Evolutionary conservation across 2,329 filamentous ascomycete genomes (phyloP), one percentile per base, ranked within the genome.

Genomic region (Xylariales sp.): DNA sequence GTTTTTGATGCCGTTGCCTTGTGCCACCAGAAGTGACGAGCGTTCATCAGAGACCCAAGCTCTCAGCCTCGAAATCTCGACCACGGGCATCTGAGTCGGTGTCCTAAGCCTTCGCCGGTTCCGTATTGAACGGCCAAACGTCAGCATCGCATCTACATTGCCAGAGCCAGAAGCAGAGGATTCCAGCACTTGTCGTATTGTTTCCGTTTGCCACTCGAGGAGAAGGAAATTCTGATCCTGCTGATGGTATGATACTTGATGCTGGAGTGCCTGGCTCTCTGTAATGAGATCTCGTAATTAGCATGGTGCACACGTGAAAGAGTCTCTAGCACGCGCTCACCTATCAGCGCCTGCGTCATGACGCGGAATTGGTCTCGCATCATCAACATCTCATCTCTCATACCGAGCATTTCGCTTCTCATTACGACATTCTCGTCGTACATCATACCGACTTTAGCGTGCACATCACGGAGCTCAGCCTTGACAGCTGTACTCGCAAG

Each of bases 391-490:
- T 16, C 15, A 7, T 9, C 7, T 32, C 15, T 32, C 24, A 27
- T 27, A n/a, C n/a, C 24, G 24, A 27, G n/a, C 8, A 27, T n/a
- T 8, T 27, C 24, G 24, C 24, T 8, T n/a, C 24, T 27, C 24
- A 27, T 8, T n/a, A n/a, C 8, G n/a, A n/a, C 8, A 27, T 27
- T 18, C 38, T 10, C 11, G 3, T 28, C 2, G 15, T 40, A 16
- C 20, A 41, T 19, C 2, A 4, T 8, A 8, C 20, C 2, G 4
- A 41, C 27, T 15, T 41, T 18, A 0, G 15, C 19, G 25, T 53
- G 48, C 5, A 46, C 25, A 25, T 45, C 51, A 27, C 51, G 34
- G 2, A 48, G 43, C 31, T 53, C 51, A 4, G 51, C 50, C 20
- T 50, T 42, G 8, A 32, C 24, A 0, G 48, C 47, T 3, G 48